Evolutionary conservation across 2,329 filamentous ascomycete species (phyloP).

Genomic region (Teratosphaeria zuluensis): DNA sequence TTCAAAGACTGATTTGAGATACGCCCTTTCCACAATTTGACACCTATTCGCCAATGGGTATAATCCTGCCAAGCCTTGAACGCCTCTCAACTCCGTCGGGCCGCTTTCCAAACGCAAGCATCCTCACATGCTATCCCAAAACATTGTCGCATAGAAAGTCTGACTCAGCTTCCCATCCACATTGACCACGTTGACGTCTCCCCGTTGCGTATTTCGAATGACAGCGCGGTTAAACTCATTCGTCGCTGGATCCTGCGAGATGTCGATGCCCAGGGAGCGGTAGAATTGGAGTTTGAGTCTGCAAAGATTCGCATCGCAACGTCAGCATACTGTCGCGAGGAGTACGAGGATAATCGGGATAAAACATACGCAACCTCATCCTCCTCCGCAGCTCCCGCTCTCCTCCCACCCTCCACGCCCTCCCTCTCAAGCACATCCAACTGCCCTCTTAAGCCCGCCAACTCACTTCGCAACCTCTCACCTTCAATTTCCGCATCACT

Average conservation of each 20-base stretch:
- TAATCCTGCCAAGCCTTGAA: neutral
- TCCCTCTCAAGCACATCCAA: constrained; percentile 78
- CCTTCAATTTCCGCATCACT: constrained; percentile 86
- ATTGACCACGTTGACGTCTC: constrained; percentile 89
- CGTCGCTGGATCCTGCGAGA: constrained; percentile 62
- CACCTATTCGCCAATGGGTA: neutral
- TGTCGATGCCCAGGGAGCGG: constrained; percentile 79
- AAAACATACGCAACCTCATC: constrained; percentile 39
- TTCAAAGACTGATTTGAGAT: too few species aligned
- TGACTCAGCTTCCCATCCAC: constrained; percentile 79
- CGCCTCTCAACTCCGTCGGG: neutral
- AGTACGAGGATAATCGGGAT: neutral
- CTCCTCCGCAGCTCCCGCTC: constrained; percentile 35
- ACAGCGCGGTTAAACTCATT: constrained; percentile 81
- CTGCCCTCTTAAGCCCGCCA: constrained; percentile 63
- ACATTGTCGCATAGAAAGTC: constrained; percentile 91
- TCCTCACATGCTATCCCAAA: constrained; percentile 76
- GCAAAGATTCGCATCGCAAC: neutral
- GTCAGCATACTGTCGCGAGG: neutral
- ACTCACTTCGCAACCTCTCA: constrained; percentile 75
- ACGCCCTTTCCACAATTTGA: neutral
- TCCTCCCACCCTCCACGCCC: constrained; percentile 65
- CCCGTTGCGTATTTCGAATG: constrained; percentile 74
- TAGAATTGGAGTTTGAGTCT: constrained; percentile 82
- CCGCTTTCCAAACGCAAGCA: neutral